These are phyloP conservation scores for Dillenia turbinata DNA, from an alignment of 164 flowering plant genomes.

Conservation along the genomic window DNA sequence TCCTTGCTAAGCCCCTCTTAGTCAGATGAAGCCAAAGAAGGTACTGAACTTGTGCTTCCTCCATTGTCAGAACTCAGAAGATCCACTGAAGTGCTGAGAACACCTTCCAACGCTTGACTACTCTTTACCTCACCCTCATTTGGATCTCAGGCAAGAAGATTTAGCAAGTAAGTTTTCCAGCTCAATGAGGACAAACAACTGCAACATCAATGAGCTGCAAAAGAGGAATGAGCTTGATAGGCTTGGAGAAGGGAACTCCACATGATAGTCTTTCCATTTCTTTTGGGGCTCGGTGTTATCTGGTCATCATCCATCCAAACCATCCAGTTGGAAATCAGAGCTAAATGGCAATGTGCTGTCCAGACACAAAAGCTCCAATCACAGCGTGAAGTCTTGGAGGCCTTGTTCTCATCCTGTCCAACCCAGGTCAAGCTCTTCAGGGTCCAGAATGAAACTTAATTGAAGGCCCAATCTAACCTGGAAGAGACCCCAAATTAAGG, in stretches of 20 bases:
- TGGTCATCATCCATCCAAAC: conserved; percentile 41
- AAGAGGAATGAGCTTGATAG: conserved; percentile 50
- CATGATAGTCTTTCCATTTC: conserved; percentile 51
- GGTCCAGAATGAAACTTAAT: no score
- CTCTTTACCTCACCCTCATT: conserved; percentile 48
- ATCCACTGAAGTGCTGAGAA: conserved; percentile 42
- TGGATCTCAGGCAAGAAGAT: conserved; percentile 56
- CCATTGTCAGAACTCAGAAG: conserved; percentile 28
- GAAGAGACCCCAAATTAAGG: no score
- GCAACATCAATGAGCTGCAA: conserved; percentile 57
- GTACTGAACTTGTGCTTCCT: conserved; percentile 54
- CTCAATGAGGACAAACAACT: conserved; percentile 57
- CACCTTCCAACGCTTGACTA: conserved; percentile 59
- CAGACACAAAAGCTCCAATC: no score
- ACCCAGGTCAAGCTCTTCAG: no score
- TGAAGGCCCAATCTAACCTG: no score
- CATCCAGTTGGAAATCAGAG: no score
- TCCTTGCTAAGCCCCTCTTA: conserved; percentile 58
- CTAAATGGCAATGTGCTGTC: no score
- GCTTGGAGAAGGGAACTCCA: conserved; percentile 54
- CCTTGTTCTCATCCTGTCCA: no score
- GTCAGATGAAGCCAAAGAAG: conserved; percentile 52
- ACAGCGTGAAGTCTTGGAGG: no score
- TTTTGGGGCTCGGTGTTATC: conserved; percentile 32
- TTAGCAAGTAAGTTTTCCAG: conserved; percentile 57